Percentiles rank a stretch among this genome's conserved stretches.
These are phyloP conservation scores for Termitomyces sp. DNA, from an alignment of 1,284 basidiomycete genomes.

Conservation along the genomic window DNA sequence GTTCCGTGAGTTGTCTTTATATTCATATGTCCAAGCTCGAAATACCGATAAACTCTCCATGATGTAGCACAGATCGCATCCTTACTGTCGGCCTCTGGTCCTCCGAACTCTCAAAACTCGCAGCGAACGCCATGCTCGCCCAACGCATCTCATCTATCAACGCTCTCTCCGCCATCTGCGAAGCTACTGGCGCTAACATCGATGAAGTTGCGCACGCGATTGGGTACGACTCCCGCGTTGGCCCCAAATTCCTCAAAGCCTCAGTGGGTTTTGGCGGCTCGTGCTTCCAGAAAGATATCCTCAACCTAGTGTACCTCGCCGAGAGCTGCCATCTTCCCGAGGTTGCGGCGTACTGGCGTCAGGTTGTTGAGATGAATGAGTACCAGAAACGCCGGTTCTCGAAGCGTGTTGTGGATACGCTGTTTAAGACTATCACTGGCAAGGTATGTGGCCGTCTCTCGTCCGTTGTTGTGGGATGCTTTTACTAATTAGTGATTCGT, in stretches of 20 bases:
- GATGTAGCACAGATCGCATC: conserved; percentile 64
- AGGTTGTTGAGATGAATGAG: conserved; percentile 95
- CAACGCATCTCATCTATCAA: conserved; percentile 98
- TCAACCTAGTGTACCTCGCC: conserved; percentile 96
- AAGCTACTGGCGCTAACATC: conserved; percentile 98
- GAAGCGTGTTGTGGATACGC: conserved; percentile 86
- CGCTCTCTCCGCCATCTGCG: conserved; percentile 97
- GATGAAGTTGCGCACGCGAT: conserved; percentile 96
- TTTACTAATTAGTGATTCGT: conserved; percentile 15
- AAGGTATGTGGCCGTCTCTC: conserved; percentile 52
- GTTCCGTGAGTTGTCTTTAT: conserved; percentile 61
- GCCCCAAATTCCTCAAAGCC: conserved; percentile 93
- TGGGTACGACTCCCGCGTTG: conserved; percentile 90
- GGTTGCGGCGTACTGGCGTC: conserved; percentile 97
- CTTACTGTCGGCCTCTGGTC: conserved; percentile 98
- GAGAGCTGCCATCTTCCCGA: conserved; percentile 93
- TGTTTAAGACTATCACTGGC: conserved; percentile 97
- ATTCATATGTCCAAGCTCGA: neutral
- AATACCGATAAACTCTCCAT: conserved; percentile 7
- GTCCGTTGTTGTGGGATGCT: conserved; percentile 11
- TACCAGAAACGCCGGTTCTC: conserved; percentile 92
- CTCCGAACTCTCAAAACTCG: conserved; percentile 96
- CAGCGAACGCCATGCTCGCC: conserved; percentile 98
- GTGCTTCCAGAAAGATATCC: conserved; percentile 99
- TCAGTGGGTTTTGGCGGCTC: conserved; percentile 97